These are phyloP conservation scores for Botrytis hyacinthi DNA, from an alignment of 2,329 filamentous ascomycete species.

Conservation along the genomic window DNA sequence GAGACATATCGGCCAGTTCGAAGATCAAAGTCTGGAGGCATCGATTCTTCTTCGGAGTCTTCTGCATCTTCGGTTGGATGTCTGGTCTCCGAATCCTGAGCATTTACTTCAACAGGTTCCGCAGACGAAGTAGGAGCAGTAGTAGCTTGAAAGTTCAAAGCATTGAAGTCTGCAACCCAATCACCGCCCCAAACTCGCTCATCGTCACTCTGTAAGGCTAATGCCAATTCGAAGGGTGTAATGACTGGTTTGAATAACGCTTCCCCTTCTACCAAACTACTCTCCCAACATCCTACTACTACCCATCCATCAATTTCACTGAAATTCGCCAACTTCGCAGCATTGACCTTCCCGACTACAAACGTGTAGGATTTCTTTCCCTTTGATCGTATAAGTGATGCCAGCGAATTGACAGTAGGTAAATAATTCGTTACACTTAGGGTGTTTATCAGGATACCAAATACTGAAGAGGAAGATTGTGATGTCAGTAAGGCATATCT, in stretches of 20 bases:
- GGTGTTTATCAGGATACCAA: constrained; percentile 95
- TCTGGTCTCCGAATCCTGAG: constrained; percentile 27
- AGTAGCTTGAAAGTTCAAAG: constrained; percentile 42
- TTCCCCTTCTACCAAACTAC: constrained; percentile 82
- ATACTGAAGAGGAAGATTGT: constrained; percentile 76
- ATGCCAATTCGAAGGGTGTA: constrained; percentile 88
- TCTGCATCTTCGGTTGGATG: constrained; percentile 12
- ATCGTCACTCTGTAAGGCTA: constrained; percentile 73
- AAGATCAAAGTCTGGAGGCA: constrained; percentile 88
- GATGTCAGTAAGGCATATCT: constrained; percentile 85
- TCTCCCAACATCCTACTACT: constrained; percentile 97
- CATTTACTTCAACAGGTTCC: constrained; percentile 40
- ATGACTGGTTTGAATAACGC: constrained; percentile 87
- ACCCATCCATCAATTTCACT: constrained; percentile 95
- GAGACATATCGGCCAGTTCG: constrained; percentile 81
- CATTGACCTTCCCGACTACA: constrained; percentile 93
- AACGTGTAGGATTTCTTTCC: constrained; percentile 97
- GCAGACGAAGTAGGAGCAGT: background rate
- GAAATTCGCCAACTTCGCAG: constrained; percentile 95
- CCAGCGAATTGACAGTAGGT: constrained; percentile 71
- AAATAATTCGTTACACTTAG: constrained; percentile 90
- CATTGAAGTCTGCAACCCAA: constrained; percentile 86
- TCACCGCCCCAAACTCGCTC: constrained; percentile 80
- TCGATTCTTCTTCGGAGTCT: constrained; percentile 63
- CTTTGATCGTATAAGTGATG: constrained; percentile 67